These are phyloP conservation scores for Smithsoniella earleae DNA, from an alignment of 163 green algal genomes.

Conservation along the genomic window DNA sequence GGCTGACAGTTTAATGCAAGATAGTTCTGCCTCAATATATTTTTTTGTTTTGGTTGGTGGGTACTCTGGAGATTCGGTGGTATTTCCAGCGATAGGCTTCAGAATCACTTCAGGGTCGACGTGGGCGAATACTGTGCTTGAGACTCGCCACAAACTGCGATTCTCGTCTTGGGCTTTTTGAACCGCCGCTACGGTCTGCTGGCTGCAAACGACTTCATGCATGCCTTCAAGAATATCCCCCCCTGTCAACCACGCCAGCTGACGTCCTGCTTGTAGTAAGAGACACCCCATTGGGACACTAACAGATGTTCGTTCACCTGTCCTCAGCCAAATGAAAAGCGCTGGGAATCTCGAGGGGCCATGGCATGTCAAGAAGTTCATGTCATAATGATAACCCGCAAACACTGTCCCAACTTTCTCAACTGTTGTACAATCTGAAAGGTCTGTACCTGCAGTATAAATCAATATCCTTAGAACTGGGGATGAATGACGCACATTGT, in stretches of 20 bases:
- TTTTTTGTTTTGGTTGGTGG: neutral
- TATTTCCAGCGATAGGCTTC: neutral
- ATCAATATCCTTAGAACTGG: too few species aligned
- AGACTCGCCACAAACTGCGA: neutral
- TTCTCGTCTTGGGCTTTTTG: neutral
- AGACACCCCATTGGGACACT: neutral
- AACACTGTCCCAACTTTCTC: neutral
- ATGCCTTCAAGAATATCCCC: conserved; percentile 7
- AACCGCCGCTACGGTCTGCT: neutral
- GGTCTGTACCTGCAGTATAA: too few species aligned
- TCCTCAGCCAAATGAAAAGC: neutral
- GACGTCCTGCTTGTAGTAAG: neutral
- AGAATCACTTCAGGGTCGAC: neutral
- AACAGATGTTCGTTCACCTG: neutral
- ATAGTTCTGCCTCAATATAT: neutral
- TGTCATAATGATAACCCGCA: conserved; percentile 20
- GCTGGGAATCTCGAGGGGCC: neutral
- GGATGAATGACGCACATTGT: too few species aligned
- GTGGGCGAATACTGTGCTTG: neutral
- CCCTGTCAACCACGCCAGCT: neutral
- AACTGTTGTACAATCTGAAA: too few species aligned
- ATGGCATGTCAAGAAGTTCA: neutral
- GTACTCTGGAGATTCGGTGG: neutral
- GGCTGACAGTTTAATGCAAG: too few species aligned
- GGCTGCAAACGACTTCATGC: conserved; percentile 17